Base-by-base conservation (phyloP, 2,329 filamentous ascomycete genomes). In the Nothopassalora personata region DNA sequence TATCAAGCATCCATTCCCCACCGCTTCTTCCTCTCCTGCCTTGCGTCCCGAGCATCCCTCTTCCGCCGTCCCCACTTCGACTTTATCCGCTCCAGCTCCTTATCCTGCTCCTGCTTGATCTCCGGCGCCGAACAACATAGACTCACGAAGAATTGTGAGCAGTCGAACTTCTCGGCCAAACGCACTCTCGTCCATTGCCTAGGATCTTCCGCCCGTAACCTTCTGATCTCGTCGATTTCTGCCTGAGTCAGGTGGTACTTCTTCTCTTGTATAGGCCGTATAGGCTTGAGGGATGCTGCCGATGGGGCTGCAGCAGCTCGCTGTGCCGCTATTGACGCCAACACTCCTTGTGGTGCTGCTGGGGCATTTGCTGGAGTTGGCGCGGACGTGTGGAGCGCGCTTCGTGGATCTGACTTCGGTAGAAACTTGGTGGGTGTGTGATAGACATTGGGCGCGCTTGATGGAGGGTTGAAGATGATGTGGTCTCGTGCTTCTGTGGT, bases 381-480 rank as follows among this genome's bases (percentile, higher is more conserved):
- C 23, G 61, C 57, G 51, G 58, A 56, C 11, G 43, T 54, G 48
- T 64, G 54, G 28, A 66, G 46, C 47, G 57, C 57, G 52, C 64
- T 58, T 57, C 85, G 78, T 23, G 77, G 76, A 73, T 88, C 86
- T 63, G 78, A 75, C 56, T 76, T 70, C 5, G 86, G 86, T 7
- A 88, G 77, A 70, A 88, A 88, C 64, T 86, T 85, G 30, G 79
- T 74, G 1, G 86, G 86, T 1, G 86, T 88, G 69, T 86, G 82
- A 68, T 84, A 85, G 27, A 84, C 80, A 61, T 79, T 84, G 7
- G 86, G 85, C 6, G 82, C 80, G 30, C 83, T 82, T 6, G 84
- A 83, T 0, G 86, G 86, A 36, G 86, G 86, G 66, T 88, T 88
- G 78, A 84, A 84, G 70, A 88, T 79, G 69, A 86, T 84, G 67